Conservation (phyloP, 805 yeast genomes). For the Kodamaea kaohsiungensis region DNA sequence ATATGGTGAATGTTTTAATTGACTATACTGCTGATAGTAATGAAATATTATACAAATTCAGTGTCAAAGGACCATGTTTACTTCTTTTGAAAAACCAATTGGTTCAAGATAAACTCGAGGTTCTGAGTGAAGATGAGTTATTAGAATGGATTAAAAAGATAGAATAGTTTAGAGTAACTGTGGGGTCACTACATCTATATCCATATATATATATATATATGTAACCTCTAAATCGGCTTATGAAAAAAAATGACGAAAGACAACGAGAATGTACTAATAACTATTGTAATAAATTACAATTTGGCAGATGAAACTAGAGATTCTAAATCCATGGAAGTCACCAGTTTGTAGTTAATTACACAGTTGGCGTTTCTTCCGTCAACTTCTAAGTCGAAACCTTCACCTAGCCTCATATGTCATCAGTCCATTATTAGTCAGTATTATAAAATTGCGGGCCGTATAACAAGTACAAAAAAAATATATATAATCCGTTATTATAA, state of each 20-base stretch:
- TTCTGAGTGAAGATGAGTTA: conserved; percentile 30
- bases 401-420: background rate
- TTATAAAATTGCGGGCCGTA: conserved; percentile 1
- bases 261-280: too few species aligned
- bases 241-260: background rate
- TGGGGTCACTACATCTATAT: too few species aligned
- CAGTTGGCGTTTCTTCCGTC: background rate
- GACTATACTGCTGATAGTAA: conserved; percentile 34
- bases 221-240: background rate
- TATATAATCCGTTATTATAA: background rate
- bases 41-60: conserved; percentile 7
- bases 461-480: background rate
- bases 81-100: conserved; percentile 65
- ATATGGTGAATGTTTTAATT: conserved; percentile 69
- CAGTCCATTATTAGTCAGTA: conserved; percentile 2
- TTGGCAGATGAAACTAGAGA: background rate
- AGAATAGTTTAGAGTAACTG: conserved; percentile 10
- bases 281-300: too few species aligned
- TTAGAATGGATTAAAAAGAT: conserved; percentile 30
- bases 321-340: too few species aligned
- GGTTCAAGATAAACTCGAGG: conserved; percentile 40
- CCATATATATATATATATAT: too few species aligned
- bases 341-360: background rate
- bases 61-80: conserved; percentile 10
- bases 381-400: background rate